Base-by-base conservation (phyloP, 106 monocot genomes). In the Platanthera zijinensis region DNA sequence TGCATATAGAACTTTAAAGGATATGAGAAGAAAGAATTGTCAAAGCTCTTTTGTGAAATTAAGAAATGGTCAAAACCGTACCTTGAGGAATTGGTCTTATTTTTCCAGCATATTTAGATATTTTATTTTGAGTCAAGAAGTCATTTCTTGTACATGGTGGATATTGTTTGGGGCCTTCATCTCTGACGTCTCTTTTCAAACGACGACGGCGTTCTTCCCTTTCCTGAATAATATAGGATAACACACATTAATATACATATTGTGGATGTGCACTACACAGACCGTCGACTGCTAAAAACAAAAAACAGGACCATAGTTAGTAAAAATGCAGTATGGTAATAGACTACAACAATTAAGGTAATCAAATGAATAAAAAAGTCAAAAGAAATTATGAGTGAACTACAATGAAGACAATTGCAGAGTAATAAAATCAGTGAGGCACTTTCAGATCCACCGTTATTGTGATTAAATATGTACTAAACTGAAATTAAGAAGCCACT, bases 171-270 rank as follows among this genome's bases (percentile, higher is more conserved):
- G 78, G 80, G 11, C 78, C 77, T 62, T 84, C 86, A 79, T 90
- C 87, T 74, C 51, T 80, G 39, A 78, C 69, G 17, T 85, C 88
- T 51, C 80, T 77, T 69, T 79, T 84, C 80, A 85, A 52, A 51
- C 85, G 84, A 14, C 78, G 77, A n/a, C 84, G 82, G 48, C 88
- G 82, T 77, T 88, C 88, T 80, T 84, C 85, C 64, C 88, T 85
- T 67, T 88, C 88, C 88, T 88, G 70, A 48, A 10, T 15, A 9
- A 72, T 19, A 68, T 32, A 53, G 21, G 7, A 64, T 28, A 22
- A 21, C 64, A 28, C 21, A 64, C 22, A 11, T 32, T 66, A 66
- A 66, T 32, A 66, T 39, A 3, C 66, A 66, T 30, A 66, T 64
- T 64, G 21, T 32, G 66, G 4, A 12, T 30, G 12, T 2, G 39